Evolutionary conservation across 2,329 filamentous ascomycete genomes (phyloP), one percentile per base, ranked within the genome.

Genomic region (Stemphylium beticola): DNA sequence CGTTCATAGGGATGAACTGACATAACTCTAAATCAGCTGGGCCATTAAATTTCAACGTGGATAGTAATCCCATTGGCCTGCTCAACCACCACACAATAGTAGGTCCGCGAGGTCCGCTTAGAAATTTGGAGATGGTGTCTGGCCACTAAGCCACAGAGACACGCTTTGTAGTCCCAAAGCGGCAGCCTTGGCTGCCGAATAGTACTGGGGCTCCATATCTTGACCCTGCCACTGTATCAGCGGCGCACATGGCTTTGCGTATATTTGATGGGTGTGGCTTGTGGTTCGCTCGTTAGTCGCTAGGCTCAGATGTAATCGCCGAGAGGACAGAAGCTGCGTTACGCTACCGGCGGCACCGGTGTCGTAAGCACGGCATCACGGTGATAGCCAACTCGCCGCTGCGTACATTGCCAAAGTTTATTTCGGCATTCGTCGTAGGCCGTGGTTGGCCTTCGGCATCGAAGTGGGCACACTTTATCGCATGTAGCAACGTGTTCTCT

Each of bases 191-290:
- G 53, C 48, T 37, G 17, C 43, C 58, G 42, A 62, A 56, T 59
- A 29, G 44, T 11, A 15, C 48, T 18, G 34, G 31, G 18, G 33
- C 12, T 10, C 14, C n/a, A 20, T 31, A 18, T 41, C 32, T 12
- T 36, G n/a, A 40, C n/a, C 51, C 45, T 49, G 34, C 55, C 24
- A 29, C 36, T 60, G 58, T 60, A 55, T 61, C 46, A 58, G 48
- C 41, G n/a, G 36, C 33, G 47, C 47, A 52, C 55, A 54, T 57
- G 46, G 50, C 32, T 53, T 7, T 40, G 31, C 20, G 18, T 39
- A 36, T 46, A 42, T 26, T 22, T 29, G 40, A 49, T 47, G 43
- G 39, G 15, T 55, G 49, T 55, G 48, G 55, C 55, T 36, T 61
- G 36, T 55, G 58, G 51, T 53, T 55, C 53, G 58, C 18, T 36